phyloP scores from a whole-genome alignment of 441 rosid species.

The Aleurites moluccanus region DNA sequence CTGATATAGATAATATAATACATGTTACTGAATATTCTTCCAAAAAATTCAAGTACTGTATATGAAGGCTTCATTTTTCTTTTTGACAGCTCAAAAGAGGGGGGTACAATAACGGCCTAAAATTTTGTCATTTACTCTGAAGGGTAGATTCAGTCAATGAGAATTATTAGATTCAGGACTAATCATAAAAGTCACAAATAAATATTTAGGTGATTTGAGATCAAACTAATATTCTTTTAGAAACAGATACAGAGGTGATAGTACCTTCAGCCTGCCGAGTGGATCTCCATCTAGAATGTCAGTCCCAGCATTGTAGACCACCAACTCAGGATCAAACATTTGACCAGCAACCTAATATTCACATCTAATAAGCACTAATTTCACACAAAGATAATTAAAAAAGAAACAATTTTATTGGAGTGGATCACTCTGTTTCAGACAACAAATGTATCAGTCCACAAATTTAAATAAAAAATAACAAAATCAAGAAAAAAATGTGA shows the following conservation, averaged over 20 bases:
- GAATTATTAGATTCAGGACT: neutral
- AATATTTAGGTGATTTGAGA: neutral
- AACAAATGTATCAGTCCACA: neutral
- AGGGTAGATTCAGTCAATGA: neutral
- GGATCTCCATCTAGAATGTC: constrained; percentile 98
- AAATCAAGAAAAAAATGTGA: neutral
- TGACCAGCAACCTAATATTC: constrained; percentile 61
- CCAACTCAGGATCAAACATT: constrained; percentile 68
- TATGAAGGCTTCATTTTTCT: neutral
- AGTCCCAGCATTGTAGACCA: constrained; percentile 94
- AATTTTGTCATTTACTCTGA: neutral
- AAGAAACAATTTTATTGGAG: neutral
- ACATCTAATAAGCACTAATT: constrained; percentile 16
- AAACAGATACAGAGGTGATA: neutral
- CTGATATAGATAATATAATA: neutral
- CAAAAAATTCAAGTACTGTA: neutral
- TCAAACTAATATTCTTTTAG: neutral
- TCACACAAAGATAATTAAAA: neutral
- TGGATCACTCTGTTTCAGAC: neutral
- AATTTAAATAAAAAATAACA: constrained; percentile 6
- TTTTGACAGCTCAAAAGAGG: neutral
- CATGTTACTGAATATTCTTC: neutral
- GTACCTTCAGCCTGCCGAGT: constrained; percentile 79
- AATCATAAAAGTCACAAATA: neutral
- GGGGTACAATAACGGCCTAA: neutral